Percentiles rank a stretch among this genome's conserved stretches.
Conservation (phyloP, 257 asterid species). For the Nicotiana undulata region DNA sequence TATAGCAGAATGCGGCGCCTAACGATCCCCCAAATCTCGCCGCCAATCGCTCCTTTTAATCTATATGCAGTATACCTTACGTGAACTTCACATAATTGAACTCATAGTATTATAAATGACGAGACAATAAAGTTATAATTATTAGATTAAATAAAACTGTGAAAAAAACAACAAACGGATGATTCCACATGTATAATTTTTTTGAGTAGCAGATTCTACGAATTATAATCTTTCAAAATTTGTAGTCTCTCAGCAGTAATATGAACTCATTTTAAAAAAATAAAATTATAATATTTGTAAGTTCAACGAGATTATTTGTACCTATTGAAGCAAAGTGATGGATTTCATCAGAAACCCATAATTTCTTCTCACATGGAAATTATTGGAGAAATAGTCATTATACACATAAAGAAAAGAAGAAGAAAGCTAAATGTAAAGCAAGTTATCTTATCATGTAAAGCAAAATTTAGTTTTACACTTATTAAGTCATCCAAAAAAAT, state of each 20-base stretch:
- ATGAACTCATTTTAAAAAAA: not conserved
- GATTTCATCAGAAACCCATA: not conserved
- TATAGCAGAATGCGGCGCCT: slow-evolving; percentile 37
- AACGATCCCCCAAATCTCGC: slow-evolving; percentile 45
- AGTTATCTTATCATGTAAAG: too few species aligned
- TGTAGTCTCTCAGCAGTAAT: not conserved
- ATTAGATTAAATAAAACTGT: not conserved
- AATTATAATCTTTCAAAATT: not conserved
- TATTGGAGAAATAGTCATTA: too few species aligned
- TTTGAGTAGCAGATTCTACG: not conserved
- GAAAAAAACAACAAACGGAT: not conserved
- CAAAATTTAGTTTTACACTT: too few species aligned
- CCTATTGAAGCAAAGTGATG: not conserved
- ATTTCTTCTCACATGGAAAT: not conserved
- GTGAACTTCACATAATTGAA: not conserved
- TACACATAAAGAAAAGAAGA: not conserved
- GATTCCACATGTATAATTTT: not conserved
- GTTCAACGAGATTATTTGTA: not conserved
- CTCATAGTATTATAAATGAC: not conserved
- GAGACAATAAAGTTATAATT: not conserved
- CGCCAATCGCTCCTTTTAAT: slow-evolving; percentile 38
- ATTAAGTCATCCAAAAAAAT: too few species aligned
- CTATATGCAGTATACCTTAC: not conserved
- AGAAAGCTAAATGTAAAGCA: too few species aligned
- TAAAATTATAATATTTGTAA: not conserved